phyloP scores from a whole-genome alignment of 352 stramenopile species.

The Globisporangium ultimum region DNA sequence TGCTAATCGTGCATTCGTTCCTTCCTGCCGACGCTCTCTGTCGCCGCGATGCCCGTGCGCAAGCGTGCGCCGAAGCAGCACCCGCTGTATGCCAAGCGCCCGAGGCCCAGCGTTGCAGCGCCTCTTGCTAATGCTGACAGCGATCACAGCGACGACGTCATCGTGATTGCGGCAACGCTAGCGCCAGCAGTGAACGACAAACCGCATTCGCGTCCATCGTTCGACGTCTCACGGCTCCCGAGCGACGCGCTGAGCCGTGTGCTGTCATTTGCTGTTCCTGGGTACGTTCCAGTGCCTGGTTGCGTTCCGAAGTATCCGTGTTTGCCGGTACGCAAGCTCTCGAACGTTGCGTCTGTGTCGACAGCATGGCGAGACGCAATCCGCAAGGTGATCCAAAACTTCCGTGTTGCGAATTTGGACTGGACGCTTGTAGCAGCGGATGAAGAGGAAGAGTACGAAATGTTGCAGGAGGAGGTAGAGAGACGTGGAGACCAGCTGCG shows the following conservation, averaged over 20 bases:
- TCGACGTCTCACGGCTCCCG: background rate
- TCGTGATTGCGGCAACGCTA: too few species aligned
- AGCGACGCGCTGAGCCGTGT: slow-evolving; percentile 1
- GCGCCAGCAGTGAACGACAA: too few species aligned
- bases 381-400: slow-evolving; percentile 1
- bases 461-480: slow-evolving; percentile 2
- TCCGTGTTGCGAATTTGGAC: background rate
- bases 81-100: too few species aligned
- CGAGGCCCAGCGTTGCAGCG: too few species aligned
- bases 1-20: too few species aligned
- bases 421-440: background rate
- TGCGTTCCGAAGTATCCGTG: slow-evolving; percentile 6
- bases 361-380: slow-evolving; percentile 1
- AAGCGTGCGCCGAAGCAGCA: too few species aligned
- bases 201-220: background rate
- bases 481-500: slow-evolving; percentile 7
- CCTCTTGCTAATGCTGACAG: too few species aligned
- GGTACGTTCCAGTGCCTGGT: slow-evolving; percentile 1
- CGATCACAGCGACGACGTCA: too few species aligned
- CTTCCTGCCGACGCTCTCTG: too few species aligned
- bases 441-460: background rate
- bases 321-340: slow-evolving; percentile 10
- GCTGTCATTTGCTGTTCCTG: slow-evolving; percentile 7
- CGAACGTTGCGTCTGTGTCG: background rate
- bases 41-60: too few species aligned